phyloP scores from a whole-genome alignment of 306 rosid species.

The Prinsepia uniflora region DNA sequence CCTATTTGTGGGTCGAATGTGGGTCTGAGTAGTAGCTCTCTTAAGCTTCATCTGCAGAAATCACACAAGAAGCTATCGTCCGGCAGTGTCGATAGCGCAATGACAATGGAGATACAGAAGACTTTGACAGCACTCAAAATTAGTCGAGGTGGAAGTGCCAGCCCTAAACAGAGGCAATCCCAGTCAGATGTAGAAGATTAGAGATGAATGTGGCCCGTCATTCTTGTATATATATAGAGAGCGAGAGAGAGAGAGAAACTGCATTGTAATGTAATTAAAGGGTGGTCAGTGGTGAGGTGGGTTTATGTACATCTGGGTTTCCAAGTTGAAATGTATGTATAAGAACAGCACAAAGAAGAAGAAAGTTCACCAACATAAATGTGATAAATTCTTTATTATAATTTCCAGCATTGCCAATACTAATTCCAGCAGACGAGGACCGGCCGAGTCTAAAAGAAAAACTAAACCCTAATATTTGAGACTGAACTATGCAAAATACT shows the following conservation, averaged over 20 bases:
- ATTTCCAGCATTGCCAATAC: neutral
- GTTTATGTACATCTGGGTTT: neutral
- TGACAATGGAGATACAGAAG: constrained; percentile 86
- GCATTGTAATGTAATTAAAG: neutral
- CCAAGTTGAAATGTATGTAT: neutral
- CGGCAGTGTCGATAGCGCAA: constrained; percentile 92
- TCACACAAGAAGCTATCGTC: constrained; percentile 84
- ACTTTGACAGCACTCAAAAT: constrained; percentile 65
- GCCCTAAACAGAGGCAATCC: constrained; percentile 59
- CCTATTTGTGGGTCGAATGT: constrained; percentile 90
- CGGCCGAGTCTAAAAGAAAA: neutral
- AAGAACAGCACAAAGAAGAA: neutral
- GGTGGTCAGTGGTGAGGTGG: neutral
- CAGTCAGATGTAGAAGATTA: constrained; percentile 39
- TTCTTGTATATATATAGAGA: neutral
- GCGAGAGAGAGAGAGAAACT: neutral
- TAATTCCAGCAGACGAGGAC: neutral
- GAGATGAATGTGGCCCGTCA: neutral
- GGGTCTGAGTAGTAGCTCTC: constrained; percentile 94
- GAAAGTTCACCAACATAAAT: neutral
- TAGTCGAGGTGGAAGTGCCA: constrained; percentile 60
- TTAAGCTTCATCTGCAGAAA: constrained; percentile 86
- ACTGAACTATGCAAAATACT: constrained; percentile 13
- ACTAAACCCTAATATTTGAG: neutral
- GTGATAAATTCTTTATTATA: neutral